These are phyloP conservation scores for Sphaerulina populicola DNA, from an alignment of 2,329 filamentous ascomycete genomes.

Conservation along the genomic window DNA sequence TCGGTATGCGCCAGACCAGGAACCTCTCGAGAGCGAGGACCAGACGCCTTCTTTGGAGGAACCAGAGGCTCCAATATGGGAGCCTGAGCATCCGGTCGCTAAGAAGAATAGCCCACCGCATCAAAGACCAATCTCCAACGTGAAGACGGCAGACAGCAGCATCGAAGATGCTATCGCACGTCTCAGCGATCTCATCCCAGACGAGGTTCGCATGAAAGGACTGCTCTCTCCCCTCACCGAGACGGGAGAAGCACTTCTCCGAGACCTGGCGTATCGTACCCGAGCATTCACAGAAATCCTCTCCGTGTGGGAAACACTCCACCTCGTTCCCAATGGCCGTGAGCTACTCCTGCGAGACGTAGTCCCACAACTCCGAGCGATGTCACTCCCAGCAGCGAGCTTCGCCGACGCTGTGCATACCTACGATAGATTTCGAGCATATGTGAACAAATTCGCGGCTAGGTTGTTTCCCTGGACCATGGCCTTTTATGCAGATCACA, in stretches of 20 bases:
- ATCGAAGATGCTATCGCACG: conserved; percentile 5
- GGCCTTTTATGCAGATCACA: conserved; percentile 41
- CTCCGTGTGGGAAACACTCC: conserved; percentile 15
- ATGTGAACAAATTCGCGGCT: conserved; percentile 35
- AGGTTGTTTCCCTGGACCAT: conserved; percentile 37
- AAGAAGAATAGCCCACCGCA: neutral
- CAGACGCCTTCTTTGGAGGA: neutral
- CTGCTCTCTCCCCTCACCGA: conserved; percentile 13
- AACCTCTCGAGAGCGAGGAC: neutral
- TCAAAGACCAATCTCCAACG: neutral
- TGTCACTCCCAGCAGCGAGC: neutral
- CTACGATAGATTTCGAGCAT: conserved; percentile 39
- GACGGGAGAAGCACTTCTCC: conserved; percentile 14
- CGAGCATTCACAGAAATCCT: conserved; percentile 14
- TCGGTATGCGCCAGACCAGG: neutral
- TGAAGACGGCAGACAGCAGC: neutral
- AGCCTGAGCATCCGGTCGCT: neutral
- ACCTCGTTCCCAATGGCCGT: conserved; percentile 4
- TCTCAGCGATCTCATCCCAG: conserved; percentile 5
- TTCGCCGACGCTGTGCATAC: conserved; percentile 26
- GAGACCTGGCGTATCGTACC: conserved; percentile 15
- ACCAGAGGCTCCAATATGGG: neutral
- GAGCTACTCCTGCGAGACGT: conserved; percentile 7
- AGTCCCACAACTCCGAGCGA: conserved; percentile 9
- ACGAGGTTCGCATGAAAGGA: conserved; percentile 12